These are phyloP conservation scores for Striga hermonthica DNA, from an alignment of 305 asterid genomes.

Conservation along the genomic window DNA sequence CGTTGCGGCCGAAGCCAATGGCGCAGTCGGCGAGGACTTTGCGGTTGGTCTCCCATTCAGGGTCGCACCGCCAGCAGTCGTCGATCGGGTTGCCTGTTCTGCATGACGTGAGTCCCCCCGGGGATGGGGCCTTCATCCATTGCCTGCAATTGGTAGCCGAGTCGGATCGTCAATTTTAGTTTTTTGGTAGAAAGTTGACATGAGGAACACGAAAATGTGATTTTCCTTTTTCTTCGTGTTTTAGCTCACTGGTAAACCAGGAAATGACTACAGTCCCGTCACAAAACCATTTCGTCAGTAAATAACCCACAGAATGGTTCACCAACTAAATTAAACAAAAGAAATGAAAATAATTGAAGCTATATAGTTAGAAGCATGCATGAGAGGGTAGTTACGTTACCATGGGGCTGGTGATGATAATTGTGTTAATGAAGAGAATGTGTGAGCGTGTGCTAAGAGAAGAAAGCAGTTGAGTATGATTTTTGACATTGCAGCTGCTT, in stretches of 20 bases:
- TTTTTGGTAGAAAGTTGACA: neutral
- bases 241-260: no score
- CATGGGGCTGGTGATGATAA: conserved; percentile 30
- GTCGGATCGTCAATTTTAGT: neutral
- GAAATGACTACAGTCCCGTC: no score
- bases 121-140: conserved; percentile 32
- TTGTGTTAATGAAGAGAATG: conserved; percentile 20
- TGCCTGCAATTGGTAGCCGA: conserved; percentile 28
- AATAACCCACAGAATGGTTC: no score
- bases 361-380: no score
- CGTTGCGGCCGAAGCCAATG: conserved; percentile 52
- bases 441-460: conserved; percentile 22
- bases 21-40: conserved; percentile 52
- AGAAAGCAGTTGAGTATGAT: conserved; percentile 27
- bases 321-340: no score
- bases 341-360: neutral
- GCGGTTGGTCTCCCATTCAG: conserved; percentile 56
- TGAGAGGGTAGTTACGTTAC: conserved; percentile 10
- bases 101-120: conserved; percentile 29
- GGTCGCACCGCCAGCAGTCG: conserved; percentile 61
- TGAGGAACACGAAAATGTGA: no score
- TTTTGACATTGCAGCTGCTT: conserved; percentile 32
- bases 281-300: no score
- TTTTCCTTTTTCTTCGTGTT: no score
- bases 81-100: conserved; percentile 53